A percentile compares a stretch with the other conserved stretches of the same genome.
phyloP scores from a whole-genome alignment of 169 alveolate species.

The Miamiensis avidus region DNA sequence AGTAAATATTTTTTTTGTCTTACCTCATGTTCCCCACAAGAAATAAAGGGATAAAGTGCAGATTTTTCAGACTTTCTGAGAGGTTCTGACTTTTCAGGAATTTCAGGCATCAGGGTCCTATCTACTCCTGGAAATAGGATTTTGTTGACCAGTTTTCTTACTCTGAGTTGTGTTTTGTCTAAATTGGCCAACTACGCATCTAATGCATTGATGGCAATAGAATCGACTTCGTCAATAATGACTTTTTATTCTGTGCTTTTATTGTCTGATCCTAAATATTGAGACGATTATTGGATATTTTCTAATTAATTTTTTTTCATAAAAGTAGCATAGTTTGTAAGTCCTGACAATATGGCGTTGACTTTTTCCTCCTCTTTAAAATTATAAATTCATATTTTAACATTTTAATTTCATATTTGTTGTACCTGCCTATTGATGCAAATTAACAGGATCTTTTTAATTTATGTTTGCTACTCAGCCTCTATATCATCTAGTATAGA shows the following conservation, averaged over 20 bases:
- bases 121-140: conserved; percentile 67
- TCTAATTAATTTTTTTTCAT: not conserved
- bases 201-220: conserved; percentile 25
- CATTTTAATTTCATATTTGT: too few species aligned
- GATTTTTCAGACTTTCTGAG: conserved; percentile 62
- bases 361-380: not conserved
- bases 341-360: not conserved
- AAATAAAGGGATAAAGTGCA: conserved; percentile 63
- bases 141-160: conserved; percentile 37
- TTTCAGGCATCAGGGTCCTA: conserved; percentile 72
- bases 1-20: not conserved
- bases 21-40: conserved; percentile 35
- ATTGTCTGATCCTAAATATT: not conserved
- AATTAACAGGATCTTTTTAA: conserved; percentile 8
- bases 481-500: conserved; percentile 13
- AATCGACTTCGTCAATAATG: conserved; percentile 38
- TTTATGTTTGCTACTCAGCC: not conserved
- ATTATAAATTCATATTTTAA: too few species aligned
- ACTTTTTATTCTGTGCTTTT: not conserved
- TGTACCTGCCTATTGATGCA: not conserved
- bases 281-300: not conserved
- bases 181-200: conserved; percentile 12
- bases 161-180: conserved; percentile 33
- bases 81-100: conserved; percentile 63
- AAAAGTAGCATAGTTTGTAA: too few species aligned